These are phyloP conservation scores for Hortaea sp. DNA, from an alignment of 2,329 filamentous ascomycete species.

Conservation along the genomic window DNA sequence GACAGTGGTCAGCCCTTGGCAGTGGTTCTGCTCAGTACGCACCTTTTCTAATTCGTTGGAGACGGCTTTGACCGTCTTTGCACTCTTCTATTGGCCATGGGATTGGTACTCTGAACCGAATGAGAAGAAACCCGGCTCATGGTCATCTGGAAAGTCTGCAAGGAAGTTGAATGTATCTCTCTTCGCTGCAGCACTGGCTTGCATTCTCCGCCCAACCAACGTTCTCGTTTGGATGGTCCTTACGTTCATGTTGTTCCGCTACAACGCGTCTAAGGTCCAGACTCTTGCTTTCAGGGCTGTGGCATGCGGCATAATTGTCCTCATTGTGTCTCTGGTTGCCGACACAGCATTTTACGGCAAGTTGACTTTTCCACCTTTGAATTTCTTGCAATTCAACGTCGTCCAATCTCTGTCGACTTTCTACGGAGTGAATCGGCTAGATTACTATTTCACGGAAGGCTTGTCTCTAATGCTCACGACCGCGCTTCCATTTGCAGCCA, in stretches of 20 bases:
- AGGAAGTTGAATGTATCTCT: slow-evolving; percentile 43
- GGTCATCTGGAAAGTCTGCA: not conserved
- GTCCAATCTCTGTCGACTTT: slow-evolving; percentile 80
- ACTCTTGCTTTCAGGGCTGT: slow-evolving; percentile 7
- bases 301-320: slow-evolving; percentile 40
- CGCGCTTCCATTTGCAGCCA: slow-evolving; percentile 63
- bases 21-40: slow-evolving; percentile 89
- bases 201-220: slow-evolving; percentile 83
- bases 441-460: slow-evolving; percentile 89
- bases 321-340: slow-evolving; percentile 53
- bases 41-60: slow-evolving; percentile 93
- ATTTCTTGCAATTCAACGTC: slow-evolving; percentile 86
- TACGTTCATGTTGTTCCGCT: slow-evolving; percentile 42
- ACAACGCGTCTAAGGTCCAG: slow-evolving; percentile 17
- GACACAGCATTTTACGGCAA: slow-evolving; percentile 73
- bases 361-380: slow-evolving; percentile 82
- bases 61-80: slow-evolving; percentile 72
- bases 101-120: slow-evolving; percentile 19
- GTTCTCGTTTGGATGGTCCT: slow-evolving; percentile 71
- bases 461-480: slow-evolving; percentile 79
- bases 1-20: slow-evolving; percentile 73
- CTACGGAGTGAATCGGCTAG: slow-evolving; percentile 81
- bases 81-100: slow-evolving; percentile 84
- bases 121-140: not conserved
- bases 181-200: slow-evolving; percentile 67